Conservation (phyloP, 345 rosid genomes). For the Clarkia xantiana region DNA sequence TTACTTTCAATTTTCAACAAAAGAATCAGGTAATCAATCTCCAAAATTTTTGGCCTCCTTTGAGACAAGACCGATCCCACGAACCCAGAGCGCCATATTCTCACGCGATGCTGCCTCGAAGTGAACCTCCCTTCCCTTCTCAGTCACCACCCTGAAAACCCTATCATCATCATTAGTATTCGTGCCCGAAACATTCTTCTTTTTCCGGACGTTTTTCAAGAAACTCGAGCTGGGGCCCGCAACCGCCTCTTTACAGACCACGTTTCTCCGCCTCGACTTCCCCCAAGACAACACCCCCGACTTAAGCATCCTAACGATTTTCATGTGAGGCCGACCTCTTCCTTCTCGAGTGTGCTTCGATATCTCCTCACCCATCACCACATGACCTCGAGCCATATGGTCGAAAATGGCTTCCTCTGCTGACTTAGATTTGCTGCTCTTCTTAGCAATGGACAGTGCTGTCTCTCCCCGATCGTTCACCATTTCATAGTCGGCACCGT, state of each 20-base stretch:
- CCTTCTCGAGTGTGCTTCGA: constrained; percentile 20
- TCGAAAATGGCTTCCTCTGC: constrained; percentile 18
- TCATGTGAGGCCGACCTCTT: constrained; percentile 18
- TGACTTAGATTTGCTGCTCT: constrained; percentile 13
- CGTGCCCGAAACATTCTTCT: not conserved
- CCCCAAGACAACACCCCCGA: constrained; percentile 18
- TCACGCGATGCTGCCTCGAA: constrained; percentile 13
- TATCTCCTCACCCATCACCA: constrained; percentile 18
- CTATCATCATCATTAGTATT: not conserved
- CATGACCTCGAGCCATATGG: constrained; percentile 15
- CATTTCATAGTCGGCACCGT: constrained; percentile 13
- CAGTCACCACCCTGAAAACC: constrained; percentile 16
- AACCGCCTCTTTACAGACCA: constrained; percentile 18
- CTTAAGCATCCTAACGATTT: constrained; percentile 14
- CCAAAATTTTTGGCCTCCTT: constrained; percentile 13
- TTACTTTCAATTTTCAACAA: not conserved
- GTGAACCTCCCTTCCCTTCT: constrained; percentile 19
- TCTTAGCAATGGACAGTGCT: constrained; percentile 16
- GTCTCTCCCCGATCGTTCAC: constrained; percentile 13
- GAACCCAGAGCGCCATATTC: constrained; percentile 15
- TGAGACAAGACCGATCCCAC: constrained; percentile 13
- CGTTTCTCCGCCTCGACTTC: constrained; percentile 18
- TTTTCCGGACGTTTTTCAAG: constrained; percentile 12
- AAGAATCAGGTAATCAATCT: constrained; percentile 2
- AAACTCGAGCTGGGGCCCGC: constrained; percentile 15